phyloP scores from a whole-genome alignment of 2,329 filamentous ascomycete species.

The Hyphodiscus sp. region DNA sequence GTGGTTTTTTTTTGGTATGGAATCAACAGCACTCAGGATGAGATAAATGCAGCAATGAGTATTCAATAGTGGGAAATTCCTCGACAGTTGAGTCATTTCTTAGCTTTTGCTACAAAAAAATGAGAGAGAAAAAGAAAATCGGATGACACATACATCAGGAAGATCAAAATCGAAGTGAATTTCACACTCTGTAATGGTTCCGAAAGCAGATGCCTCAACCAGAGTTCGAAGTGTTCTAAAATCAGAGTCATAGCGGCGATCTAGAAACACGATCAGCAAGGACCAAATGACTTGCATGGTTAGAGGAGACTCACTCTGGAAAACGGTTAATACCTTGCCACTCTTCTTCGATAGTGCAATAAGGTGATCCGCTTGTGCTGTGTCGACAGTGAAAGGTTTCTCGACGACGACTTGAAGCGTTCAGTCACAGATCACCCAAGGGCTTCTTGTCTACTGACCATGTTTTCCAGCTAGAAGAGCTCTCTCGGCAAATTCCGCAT shows the following conservation, averaged over 20 bases:
- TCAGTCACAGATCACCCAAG: not conserved
- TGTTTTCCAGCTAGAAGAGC: constrained; percentile 32
- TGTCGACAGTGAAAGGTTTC: constrained; percentile 32
- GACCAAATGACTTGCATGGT: not conserved
- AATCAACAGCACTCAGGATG: too few relatives aligned
- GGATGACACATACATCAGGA: constrained; percentile 15
- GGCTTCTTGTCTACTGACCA: constrained; percentile 23
- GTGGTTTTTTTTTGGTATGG: too few relatives aligned
- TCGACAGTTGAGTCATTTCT: too few relatives aligned
- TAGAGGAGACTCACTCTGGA: constrained; percentile 28
- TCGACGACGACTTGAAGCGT: constrained; percentile 31
- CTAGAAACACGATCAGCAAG: constrained; percentile 7
- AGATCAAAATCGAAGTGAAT: constrained; percentile 35
- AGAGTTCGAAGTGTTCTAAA: constrained; percentile 31
- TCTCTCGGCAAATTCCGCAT: constrained; percentile 29
- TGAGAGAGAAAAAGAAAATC: too few relatives aligned
- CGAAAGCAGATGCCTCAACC: constrained; percentile 20
- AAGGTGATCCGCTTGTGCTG: constrained; percentile 29
- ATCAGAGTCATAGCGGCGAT: constrained; percentile 34
- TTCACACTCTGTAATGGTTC: constrained; percentile 29
- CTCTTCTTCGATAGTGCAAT: constrained; percentile 28
- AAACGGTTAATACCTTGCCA: constrained; percentile 31
- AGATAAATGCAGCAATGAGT: too few relatives aligned
- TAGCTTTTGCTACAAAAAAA: too few relatives aligned
- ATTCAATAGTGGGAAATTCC: too few relatives aligned